Base-by-base conservation (phyloP, 139 green algal species). In the Chlamydomonas schloesseri region DNA sequence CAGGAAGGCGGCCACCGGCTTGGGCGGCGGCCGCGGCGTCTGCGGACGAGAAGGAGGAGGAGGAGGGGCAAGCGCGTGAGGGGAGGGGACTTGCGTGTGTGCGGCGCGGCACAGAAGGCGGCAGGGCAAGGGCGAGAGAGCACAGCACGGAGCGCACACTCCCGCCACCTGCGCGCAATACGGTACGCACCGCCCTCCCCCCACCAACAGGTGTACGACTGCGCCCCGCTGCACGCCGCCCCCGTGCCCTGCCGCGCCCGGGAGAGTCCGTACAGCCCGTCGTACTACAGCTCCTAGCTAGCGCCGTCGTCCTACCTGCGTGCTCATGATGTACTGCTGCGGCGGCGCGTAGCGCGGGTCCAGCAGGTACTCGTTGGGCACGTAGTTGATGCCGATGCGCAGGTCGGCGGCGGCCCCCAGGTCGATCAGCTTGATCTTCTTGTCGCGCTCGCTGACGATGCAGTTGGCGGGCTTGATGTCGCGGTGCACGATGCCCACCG, bases 391-490 rank as follows among this genome's bases (percentile, higher is more conserved):
- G 83, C 76, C 76, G 31, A 98, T 88, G 65, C 96, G 90, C 87
- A 99, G 91, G 89, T 99, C 96, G 0, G 96, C 96, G 3, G 95
- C 96, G 2, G 96, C 96, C 10, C 96, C 96, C 86, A 98, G 90
- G 90, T 99, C 96, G 58, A 98, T 98, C 9, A 99, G 92, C 92
- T 98, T 98, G 73, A 97, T 83, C 73, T 92, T 87, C 50, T 81
- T 82, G 64, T 96, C 91, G 47, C 65, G 34, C 21, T 73, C 42
- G 20, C 87, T 93, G 20, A 99, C 31, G 68, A 99, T 97, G 37
- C 90, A 93, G 92, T 99, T 99, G 90, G 98, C 94, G 0, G 96
- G 96, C 90, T 99, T 99, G 46, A 98, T 76, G 90, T 99, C 96
- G n/a, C 96, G 92, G 87, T 98, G 96, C 26, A 98, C 95, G 72